Base-by-base conservation (phyloP, 768 basidiomycete species). In the Hebeloma cylindrosporum region DNA sequence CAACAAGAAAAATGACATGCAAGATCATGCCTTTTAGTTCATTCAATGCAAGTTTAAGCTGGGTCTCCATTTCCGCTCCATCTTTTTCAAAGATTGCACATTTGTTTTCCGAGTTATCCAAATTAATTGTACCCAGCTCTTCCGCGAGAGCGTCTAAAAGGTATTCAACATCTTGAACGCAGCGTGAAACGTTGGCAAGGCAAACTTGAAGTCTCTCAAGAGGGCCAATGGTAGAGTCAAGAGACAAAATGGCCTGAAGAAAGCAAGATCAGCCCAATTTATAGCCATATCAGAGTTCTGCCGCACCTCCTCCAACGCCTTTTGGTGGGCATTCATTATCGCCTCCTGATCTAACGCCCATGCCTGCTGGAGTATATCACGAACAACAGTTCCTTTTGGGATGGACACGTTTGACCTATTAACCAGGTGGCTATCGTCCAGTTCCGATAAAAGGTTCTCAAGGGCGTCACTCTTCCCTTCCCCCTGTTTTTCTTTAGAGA, bases 111-210 rank as follows among this genome's bases (percentile, higher is more conserved):
- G 30, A 14, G 13, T 27, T 23, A 13, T 40, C 20, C 4, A 54
- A 14, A 20, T 34, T 5, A 5, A 59, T 53, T n/a, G 51, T 53
- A 4, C 49, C 53, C 22, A 62, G 39, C 34, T 62, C 60, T 36
- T 62, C 59, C 13, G 43, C 51, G 20, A 52, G 51, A 9, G 54
- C 52, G 45, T 57, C 57, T 14, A 62, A 37, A 20, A 53, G 18
- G 1, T 51, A 53, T 47, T 60, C 60, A 16, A 47, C 48, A 32
- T 62, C 57, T 36, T 53, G 51, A 7, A 45, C 35, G 28, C 36
- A 35, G 18, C 9, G 33, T 11, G 49, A 47, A 13, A 50, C 21
- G 0, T n/a, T 25, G n/a, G 48, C 40, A 22, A 60, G 38, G 1
- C 36, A 44, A 6, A 17, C 14, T 16, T 57, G 50, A 16, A 62